Base-by-base conservation (phyloP, 805 yeast genomes). In the Suhomyces tanzawaensis region DNA sequence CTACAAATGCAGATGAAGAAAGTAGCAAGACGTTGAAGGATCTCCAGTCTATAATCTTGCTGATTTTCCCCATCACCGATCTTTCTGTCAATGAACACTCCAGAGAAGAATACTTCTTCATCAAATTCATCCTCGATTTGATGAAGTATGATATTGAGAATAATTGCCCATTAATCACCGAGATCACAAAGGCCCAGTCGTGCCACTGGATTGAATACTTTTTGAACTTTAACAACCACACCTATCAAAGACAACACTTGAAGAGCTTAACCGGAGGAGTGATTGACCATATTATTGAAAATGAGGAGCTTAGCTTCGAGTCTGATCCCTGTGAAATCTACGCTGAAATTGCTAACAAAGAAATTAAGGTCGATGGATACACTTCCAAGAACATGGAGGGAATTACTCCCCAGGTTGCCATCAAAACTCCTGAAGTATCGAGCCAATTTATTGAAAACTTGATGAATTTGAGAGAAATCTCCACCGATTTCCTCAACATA, bases 401-500 rank as follows among this genome's bases (percentile, higher is more conserved):
- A 3, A 40, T 72, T 3, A 55, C 79, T 4, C 81, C 85, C 0
- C 82, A 77, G 37, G 70, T 66, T 26, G 95, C 98, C 1, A 86
- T 91, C 44, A 83, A 82, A 46, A 90, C 86, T 47, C 75, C 80
- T 1, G 80, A 74, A n/a, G 88, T 91, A 0, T 75, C 93, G 23
- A 60, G 64, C 0, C 70, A 72, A 29, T 93, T 87, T 57, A 81
- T 93, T 23, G 60, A 70, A 24, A 90, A 93, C 49, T 65, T 93
- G 51, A 85, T 85, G 59, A 66, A 66, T 16, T 62, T 93, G 36
- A 76, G 98, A 57, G 95, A 85, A 45, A 69, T 74, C 4, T 68
- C 87, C 0, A 76, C 83, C 18, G 77, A 78, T 39, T 63, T 85
- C 7, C 67, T 87, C 48, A 74, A 74, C 14, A 51, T 75, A 0